phyloP scores from a whole-genome alignment of 192 early-diverging fungal species.

The Dissophora globulifera region DNA sequence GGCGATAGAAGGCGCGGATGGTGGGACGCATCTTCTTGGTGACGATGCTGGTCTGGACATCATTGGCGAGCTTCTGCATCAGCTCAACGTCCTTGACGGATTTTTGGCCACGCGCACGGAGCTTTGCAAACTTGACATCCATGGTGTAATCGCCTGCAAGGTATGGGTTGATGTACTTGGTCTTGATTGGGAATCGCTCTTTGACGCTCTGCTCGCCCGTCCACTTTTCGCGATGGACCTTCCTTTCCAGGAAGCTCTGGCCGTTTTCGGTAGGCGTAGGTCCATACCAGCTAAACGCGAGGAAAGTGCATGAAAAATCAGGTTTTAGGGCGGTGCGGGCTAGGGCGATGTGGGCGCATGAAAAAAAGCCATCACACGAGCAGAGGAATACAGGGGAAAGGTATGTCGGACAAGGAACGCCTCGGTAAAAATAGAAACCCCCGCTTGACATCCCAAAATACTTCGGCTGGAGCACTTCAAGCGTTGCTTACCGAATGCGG shows the following conservation, averaged over 20 bases:
- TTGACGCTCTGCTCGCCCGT: slow-evolving; percentile 87
- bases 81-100: slow-evolving; percentile 84
- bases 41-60: slow-evolving; percentile 76
- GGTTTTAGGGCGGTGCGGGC: background rate
- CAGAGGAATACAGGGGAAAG: too few species aligned
- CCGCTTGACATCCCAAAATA: too few species aligned
- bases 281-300: slow-evolving; percentile 81
- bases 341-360: background rate
- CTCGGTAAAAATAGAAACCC: background rate
- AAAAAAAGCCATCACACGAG: background rate
- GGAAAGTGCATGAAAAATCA: background rate
- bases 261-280: slow-evolving; percentile 69
- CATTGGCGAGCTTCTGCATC: slow-evolving; percentile 76
- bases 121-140: slow-evolving; percentile 79
- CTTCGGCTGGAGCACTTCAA: too few species aligned
- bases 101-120: slow-evolving; percentile 77
- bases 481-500: slow-evolving; percentile 74
- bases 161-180: slow-evolving; percentile 91
- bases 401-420: too few species aligned
- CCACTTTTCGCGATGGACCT: slow-evolving; percentile 53
- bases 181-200: slow-evolving; percentile 92
- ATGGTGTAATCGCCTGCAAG: slow-evolving; percentile 79
- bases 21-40: slow-evolving; percentile 72
- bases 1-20: slow-evolving; percentile 94
- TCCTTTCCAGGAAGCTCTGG: slow-evolving; percentile 83